Percentiles rank a stretch among this genome's conserved stretches.
These are phyloP conservation scores for Cyphellophora attinorum DNA, from an alignment of 2,329 filamentous ascomycete genomes.

Conservation along the genomic window DNA sequence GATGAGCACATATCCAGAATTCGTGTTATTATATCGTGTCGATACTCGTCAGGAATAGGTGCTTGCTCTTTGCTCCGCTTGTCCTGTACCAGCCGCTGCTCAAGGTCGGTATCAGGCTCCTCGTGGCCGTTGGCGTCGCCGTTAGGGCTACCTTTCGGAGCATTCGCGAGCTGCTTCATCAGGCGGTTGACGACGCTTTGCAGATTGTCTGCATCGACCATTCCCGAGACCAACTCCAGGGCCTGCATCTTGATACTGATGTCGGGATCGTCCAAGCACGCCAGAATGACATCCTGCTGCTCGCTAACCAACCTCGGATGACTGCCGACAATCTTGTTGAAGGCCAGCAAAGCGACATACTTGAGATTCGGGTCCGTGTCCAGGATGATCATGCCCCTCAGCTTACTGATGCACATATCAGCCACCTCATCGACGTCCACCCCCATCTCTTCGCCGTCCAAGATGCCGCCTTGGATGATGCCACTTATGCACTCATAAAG, in stretches of 20 bases:
- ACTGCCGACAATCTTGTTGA: slow-evolving; percentile 86
- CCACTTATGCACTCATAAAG: slow-evolving; percentile 98
- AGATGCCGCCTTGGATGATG: slow-evolving; percentile 90
- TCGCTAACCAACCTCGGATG: slow-evolving; percentile 81
- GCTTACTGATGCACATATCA: slow-evolving; percentile 79
- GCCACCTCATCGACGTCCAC: slow-evolving; percentile 86
- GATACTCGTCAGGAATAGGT: slow-evolving; percentile 77
- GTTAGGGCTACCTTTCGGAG: slow-evolving; percentile 45
- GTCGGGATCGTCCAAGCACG: slow-evolving; percentile 90
- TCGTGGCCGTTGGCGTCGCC: slow-evolving; percentile 28
- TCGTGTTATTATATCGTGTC: slow-evolving; percentile 67
- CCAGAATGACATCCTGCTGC: slow-evolving; percentile 92
- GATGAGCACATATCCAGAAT: slow-evolving; percentile 84
- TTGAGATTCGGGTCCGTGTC: slow-evolving; percentile 93
- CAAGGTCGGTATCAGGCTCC: slow-evolving; percentile 40
- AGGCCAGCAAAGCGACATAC: slow-evolving; percentile 90
- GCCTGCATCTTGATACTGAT: slow-evolving; percentile 93
- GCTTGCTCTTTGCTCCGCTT: slow-evolving; percentile 41
- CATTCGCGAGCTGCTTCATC: slow-evolving; percentile 69
- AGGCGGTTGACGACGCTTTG: slow-evolving; percentile 75
- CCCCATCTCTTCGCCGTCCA: slow-evolving; percentile 70
- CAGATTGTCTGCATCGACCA: slow-evolving; percentile 84
- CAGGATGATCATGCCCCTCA: slow-evolving; percentile 87
- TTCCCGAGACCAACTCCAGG: slow-evolving; percentile 80
- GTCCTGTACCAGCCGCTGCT: slow-evolving; percentile 45